Base-by-base conservation (phyloP, 1,139 yeast species). In the Wickerhamiella infanticola region DNA sequence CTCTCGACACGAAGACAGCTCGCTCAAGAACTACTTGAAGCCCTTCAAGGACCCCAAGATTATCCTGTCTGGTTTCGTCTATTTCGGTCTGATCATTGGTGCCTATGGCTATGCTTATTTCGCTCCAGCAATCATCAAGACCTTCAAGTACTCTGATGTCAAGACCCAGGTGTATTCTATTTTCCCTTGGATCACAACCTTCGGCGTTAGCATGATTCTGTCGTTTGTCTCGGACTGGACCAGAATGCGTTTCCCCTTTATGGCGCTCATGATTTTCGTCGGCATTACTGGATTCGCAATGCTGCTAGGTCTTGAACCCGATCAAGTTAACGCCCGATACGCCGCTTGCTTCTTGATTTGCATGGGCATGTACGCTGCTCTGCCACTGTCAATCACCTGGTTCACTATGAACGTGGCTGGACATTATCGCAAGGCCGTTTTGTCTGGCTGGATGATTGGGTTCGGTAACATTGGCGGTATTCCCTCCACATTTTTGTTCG, bases 91-190 rank as follows among this genome's bases (percentile, higher is more conserved):
- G 66, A 68, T 51, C 71, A 64, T 69, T 33, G 48, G 62, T 9
- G 69, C 72, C 41, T 72, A 70, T 51, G 75, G 76, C 5, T 66
- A 70, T 46, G 67, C 73, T 6, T 68, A 63, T 50, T 69, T 69
- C 50, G 67, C 72, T 37, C 71, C 73, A 47, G 62, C 72, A 24
- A 69, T 69, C 46, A 67, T 69, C 51, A 62, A 61, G 41, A 63
- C 67, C 48, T 64, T 69, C 69, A 72, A 72, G 3, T 69, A 67
- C 55, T 58, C 70, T 3, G 70, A 71, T 3, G 70, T 63, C 7
- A 58, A 59, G 44, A 70, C 69, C 24, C 61, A 73, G 56, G 75
- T 76, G 0, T 73, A 65, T 55, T 63, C 65, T 31, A 70, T 72
- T 26, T 77, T 77, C 24, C 67, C 70, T 39, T 73, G 72, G 55